These are phyloP conservation scores for Thraustotheca clavata DNA, from an alignment of 352 stramenopile genomes.

Conservation along the genomic window DNA sequence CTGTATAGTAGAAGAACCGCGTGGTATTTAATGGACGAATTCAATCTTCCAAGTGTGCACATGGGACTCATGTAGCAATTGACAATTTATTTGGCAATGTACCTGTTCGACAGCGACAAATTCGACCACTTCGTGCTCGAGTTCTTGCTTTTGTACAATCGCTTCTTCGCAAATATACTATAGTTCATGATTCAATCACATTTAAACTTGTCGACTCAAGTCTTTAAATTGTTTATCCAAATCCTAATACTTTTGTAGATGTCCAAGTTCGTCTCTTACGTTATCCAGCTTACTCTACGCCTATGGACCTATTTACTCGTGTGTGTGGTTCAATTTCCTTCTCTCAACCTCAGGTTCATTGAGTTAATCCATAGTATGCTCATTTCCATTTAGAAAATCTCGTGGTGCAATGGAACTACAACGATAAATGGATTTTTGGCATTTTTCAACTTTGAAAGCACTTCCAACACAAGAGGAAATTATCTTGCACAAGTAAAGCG, in stretches of 20 bases:
- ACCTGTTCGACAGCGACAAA: slow-evolving; percentile 37
- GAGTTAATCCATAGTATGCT: slow-evolving; percentile 21
- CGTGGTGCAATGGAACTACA: neutral
- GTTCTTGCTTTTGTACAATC: slow-evolving; percentile 34
- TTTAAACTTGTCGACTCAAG: slow-evolving; percentile 38
- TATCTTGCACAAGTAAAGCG: neutral
- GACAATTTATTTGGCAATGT: slow-evolving; percentile 52
- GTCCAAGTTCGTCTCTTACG: slow-evolving; percentile 9
- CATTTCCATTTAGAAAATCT: neutral
- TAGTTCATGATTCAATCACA: slow-evolving; percentile 65
- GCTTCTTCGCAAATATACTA: slow-evolving; percentile 46
- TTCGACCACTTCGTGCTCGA: slow-evolving; percentile 25
- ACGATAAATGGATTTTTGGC: neutral
- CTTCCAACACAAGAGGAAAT: neutral
- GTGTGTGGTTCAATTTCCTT: neutral
- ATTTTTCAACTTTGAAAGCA: neutral
- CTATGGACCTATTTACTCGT: slow-evolving; percentile 25
- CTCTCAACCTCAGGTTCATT: slow-evolving; percentile 15
- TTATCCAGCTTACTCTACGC: neutral
- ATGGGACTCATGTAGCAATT: slow-evolving; percentile 43
- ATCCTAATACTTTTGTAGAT: slow-evolving; percentile 9
- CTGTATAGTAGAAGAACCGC: slow-evolving; percentile 33
- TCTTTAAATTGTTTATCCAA: neutral
- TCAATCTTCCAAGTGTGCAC: slow-evolving; percentile 21
- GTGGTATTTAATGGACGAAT: slow-evolving; percentile 51